Conservation (phyloP, 441 rosid genomes). For the Pelargonium myrrhifolium region DNA sequence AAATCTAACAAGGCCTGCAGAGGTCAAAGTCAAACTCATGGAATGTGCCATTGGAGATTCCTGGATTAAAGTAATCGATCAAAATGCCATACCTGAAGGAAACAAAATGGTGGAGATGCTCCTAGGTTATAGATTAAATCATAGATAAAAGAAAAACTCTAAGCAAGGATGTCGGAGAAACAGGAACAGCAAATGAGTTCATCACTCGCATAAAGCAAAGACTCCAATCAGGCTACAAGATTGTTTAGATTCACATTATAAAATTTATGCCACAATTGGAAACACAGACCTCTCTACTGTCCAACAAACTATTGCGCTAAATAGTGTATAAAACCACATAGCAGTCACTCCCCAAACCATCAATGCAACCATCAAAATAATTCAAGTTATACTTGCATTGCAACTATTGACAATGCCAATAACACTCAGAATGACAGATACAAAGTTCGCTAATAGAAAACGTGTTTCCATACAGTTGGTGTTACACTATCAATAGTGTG, state of each 20-base stretch:
- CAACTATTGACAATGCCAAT: neutral
- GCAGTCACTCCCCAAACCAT: neutral
- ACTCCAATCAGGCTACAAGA: constrained; percentile 1
- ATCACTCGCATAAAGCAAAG: neutral
- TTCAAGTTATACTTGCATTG: neutral
- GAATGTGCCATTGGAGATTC: constrained; percentile 35
- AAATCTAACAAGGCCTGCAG: constrained; percentile 23
- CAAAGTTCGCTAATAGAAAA: neutral
- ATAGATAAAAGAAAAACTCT: neutral
- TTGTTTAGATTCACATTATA: neutral
- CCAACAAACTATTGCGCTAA: neutral
- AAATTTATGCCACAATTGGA: neutral
- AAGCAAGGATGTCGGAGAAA: neutral
- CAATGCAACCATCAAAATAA: neutral
- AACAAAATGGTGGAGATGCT: neutral
- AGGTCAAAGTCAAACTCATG: constrained; percentile 22
- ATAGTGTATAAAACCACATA: neutral
- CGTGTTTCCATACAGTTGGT: neutral
- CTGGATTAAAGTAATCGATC: constrained; percentile 4
- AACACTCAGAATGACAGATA: neutral
- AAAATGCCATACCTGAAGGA: neutral
- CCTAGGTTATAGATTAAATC: neutral
- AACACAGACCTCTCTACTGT: neutral
- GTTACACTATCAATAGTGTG: neutral
- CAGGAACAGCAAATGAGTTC: neutral